phyloP scores from a whole-genome alignment of 1,139 yeast genomes.

The Yamadazyma friedrichii region DNA sequence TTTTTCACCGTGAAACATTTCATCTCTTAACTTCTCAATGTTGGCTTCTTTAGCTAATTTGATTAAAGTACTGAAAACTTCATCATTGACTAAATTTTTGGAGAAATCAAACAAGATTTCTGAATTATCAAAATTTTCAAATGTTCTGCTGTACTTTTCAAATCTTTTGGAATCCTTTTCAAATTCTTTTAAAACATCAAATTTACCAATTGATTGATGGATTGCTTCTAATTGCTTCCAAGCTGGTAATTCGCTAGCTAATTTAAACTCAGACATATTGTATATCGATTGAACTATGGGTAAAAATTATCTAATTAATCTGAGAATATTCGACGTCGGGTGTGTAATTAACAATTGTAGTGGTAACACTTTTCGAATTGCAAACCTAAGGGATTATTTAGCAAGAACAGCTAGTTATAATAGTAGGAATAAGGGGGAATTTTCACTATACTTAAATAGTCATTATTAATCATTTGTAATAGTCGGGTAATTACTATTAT shows the following conservation, averaged over 20 bases:
- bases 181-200: conserved; percentile 79
- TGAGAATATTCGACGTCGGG: conserved; percentile 1
- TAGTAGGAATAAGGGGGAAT: too few species aligned
- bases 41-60: conserved; percentile 88
- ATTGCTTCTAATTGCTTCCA: conserved; percentile 77
- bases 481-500: neutral
- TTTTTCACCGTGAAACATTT: conserved; percentile 88
- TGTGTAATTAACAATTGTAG: neutral
- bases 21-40: conserved; percentile 84
- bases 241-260: conserved; percentile 75
- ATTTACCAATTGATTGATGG: conserved; percentile 66
- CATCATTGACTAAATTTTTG: conserved; percentile 88
- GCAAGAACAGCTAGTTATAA: too few species aligned
- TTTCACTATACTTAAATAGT: too few species aligned
- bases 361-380: too few species aligned
- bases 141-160: conserved; percentile 70
- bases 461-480: too few species aligned
- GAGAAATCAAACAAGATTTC: conserved; percentile 91
- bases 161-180: conserved; percentile 71
- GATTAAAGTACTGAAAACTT: conserved; percentile 63
- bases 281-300: neutral
- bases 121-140: conserved; percentile 80
- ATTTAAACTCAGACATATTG: conserved; percentile 50
- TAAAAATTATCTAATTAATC: neutral
- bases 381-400: too few species aligned